Evolutionary conservation across 805 yeast species (phyloP).

Genomic region (Starmerella floris): DNA sequence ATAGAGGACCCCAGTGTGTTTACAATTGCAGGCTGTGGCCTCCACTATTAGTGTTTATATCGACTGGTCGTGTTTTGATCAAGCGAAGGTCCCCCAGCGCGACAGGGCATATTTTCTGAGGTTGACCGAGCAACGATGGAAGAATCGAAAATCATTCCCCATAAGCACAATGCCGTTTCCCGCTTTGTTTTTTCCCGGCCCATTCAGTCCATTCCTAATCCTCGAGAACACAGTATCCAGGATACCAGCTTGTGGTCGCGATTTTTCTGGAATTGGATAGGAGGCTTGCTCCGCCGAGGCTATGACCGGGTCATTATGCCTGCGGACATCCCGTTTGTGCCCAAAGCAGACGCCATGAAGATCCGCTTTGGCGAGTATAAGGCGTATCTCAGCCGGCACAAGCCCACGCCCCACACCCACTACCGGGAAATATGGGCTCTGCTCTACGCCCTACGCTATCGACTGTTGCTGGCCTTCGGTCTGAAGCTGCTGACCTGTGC

Average conservation of each 20-base stretch:
- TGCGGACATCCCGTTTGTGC: constrained; percentile 16
- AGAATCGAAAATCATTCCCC: constrained; percentile 8
- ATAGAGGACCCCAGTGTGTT: too few species aligned
- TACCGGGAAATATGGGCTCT: constrained; percentile 17
- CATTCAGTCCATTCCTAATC: constrained; percentile 18
- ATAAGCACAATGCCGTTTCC: constrained; percentile 13
- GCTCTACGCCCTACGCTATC: constrained; percentile 16
- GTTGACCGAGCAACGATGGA: too few species aligned
- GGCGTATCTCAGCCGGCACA: constrained; percentile 9
- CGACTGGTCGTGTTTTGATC: too few species aligned
- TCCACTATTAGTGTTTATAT: too few species aligned
- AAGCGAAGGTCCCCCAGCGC: too few species aligned
- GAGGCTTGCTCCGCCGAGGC: constrained; percentile 33
- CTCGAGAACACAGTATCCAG: constrained; percentile 13
- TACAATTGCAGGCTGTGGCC: too few species aligned
- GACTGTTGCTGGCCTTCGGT: constrained; percentile 2
- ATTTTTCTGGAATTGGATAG: constrained; percentile 41
- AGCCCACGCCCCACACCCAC: constrained; percentile 3
- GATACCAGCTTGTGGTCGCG: constrained; percentile 28
- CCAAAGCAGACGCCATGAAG: constrained; percentile 12
- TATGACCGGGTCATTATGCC: constrained; percentile 17
- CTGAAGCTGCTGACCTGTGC: constrained; percentile 5
- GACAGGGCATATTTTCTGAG: too few species aligned
- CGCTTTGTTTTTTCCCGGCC: constrained; percentile 11
- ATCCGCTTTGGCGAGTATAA: constrained; percentile 10